Conservation (phyloP, 2,329 filamentous ascomycete species). For the Ophiocordyceps camponoti-floridani region DNA sequence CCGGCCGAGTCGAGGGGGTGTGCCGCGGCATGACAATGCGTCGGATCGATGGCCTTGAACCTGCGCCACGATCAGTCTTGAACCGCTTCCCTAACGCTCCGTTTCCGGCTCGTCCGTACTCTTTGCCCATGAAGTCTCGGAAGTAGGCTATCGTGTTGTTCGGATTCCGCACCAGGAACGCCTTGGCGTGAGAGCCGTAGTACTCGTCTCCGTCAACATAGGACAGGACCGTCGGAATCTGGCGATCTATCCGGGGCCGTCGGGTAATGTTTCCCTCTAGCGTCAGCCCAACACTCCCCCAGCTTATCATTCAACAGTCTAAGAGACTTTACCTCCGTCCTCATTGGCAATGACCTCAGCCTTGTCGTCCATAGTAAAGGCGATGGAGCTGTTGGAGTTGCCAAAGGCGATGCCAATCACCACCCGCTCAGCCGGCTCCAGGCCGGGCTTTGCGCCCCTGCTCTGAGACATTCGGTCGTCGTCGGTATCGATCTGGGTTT, state of each 20-base stretch:
- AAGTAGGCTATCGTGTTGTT: conserved; percentile 92
- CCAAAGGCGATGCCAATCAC: conserved; percentile 96
- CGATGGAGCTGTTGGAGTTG: conserved; percentile 97
- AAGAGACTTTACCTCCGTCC: conserved; percentile 52
- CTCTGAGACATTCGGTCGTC: conserved; percentile 25
- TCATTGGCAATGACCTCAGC: conserved; percentile 97
- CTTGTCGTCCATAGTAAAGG: conserved; percentile 83
- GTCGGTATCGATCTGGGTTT: not conserved
- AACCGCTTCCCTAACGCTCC: not conserved
- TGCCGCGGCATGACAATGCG: conserved; percentile 81
- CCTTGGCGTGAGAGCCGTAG: conserved; percentile 88
- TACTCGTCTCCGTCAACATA: conserved; percentile 96
- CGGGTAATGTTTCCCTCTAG: not conserved
- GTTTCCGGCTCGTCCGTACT: conserved; percentile 28
- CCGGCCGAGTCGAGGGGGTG: conserved; percentile 64
- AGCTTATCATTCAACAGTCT: not conserved
- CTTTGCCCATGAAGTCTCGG: conserved; percentile 86
- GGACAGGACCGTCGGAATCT: conserved; percentile 86
- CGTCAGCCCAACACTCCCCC: not conserved
- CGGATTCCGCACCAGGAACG: conserved; percentile 79
- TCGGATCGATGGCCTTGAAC: conserved; percentile 93
- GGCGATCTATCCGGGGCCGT: conserved; percentile 48
- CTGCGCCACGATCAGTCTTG: conserved; percentile 14
- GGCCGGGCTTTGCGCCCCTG: conserved; percentile 21
- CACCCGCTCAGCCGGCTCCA: conserved; percentile 39